Percentiles rank a stretch among this genome's conserved stretches.
Evolutionary conservation across 1,139 yeast species (phyloP).

Genomic region (Zhuliangozyma blackwelliae): DNA sequence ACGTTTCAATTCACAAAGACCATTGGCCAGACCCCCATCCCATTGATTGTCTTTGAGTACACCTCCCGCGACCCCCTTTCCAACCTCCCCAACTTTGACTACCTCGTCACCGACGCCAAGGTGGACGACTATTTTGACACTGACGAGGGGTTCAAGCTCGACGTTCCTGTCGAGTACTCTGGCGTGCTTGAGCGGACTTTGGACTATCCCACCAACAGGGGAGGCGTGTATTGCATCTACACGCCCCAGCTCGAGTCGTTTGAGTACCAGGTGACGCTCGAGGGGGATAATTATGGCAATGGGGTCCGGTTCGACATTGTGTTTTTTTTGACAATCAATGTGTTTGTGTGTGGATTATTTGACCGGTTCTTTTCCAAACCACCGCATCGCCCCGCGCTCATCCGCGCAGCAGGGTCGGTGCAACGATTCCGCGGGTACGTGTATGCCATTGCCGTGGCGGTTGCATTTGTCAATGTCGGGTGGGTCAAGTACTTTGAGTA

Average conservation of each 20-base stretch:
- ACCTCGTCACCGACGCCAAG: conserved; percentile 5
- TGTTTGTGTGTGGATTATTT: conserved; percentile 2
- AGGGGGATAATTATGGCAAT: not conserved
- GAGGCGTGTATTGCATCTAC: conserved; percentile 7
- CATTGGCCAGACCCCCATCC: not conserved
- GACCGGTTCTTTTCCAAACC: conserved; percentile 1
- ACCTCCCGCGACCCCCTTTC: not conserved
- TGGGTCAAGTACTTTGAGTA: conserved; percentile 1
- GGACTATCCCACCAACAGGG: not conserved
- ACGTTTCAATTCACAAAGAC: not conserved
- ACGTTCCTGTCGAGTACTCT: not conserved
- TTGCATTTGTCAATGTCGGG: no score
- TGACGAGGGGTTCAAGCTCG: conserved; percentile 4
- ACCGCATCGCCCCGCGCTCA: not conserved
- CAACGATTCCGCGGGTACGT: not conserved
- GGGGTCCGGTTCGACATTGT: conserved; percentile 3
- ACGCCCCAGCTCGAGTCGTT: conserved; percentile 4
- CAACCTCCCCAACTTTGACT: conserved; percentile 9
- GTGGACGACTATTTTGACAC: conserved; percentile 7
- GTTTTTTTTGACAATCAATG: conserved; percentile 2
- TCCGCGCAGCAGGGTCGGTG: not conserved
- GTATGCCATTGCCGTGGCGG: conserved; percentile 1
- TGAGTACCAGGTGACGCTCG: conserved; percentile 7
- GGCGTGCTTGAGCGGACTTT: not conserved
- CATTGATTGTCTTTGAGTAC: conserved; percentile 5